Conservation (phyloP, 164 flowering plant genomes). For the Amborella trichopoda region DNA sequence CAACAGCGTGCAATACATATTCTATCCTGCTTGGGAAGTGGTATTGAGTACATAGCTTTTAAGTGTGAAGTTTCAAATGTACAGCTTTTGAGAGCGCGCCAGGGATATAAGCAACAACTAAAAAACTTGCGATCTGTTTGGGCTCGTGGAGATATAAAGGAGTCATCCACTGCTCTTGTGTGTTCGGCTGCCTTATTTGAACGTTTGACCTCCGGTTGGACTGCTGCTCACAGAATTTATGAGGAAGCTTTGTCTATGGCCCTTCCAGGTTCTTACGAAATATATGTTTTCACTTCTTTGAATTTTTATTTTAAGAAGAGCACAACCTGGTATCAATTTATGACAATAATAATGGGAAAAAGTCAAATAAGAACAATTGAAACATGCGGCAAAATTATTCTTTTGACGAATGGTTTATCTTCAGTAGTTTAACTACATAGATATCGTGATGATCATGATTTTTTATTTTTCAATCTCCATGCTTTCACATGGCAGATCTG, state of each 20-base stretch:
- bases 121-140: slow-evolving; percentile 39
- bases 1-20: slow-evolving; percentile 58
- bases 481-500: too few species aligned
- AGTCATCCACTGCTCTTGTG: slow-evolving; percentile 57
- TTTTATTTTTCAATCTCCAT: too few species aligned
- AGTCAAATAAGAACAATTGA: too few species aligned
- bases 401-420: too few species aligned
- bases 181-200: slow-evolving; percentile 88
- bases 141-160: slow-evolving; percentile 59
- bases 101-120: slow-evolving; percentile 70
- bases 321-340: too few species aligned
- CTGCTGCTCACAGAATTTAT: slow-evolving; percentile 47
- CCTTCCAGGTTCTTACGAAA: slow-evolving; percentile 84
- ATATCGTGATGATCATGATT: too few species aligned
- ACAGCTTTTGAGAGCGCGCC: slow-evolving; percentile 81
- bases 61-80: slow-evolving; percentile 49
- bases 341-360: too few species aligned
- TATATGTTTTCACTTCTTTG: too few species aligned
- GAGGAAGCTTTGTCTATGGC: slow-evolving; percentile 63
- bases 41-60: slow-evolving; percentile 46
- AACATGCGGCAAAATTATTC: too few species aligned
- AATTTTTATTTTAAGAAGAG: too few species aligned
- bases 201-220: slow-evolving; percentile 54
- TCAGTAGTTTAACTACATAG: too few species aligned
- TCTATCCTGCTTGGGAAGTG: slow-evolving; percentile 70